A percentile compares a stretch with the other conserved stretches of the same genome.
phyloP scores from a whole-genome alignment of 2,329 filamentous ascomycete genomes.

The Cladosporium halotolerans region DNA sequence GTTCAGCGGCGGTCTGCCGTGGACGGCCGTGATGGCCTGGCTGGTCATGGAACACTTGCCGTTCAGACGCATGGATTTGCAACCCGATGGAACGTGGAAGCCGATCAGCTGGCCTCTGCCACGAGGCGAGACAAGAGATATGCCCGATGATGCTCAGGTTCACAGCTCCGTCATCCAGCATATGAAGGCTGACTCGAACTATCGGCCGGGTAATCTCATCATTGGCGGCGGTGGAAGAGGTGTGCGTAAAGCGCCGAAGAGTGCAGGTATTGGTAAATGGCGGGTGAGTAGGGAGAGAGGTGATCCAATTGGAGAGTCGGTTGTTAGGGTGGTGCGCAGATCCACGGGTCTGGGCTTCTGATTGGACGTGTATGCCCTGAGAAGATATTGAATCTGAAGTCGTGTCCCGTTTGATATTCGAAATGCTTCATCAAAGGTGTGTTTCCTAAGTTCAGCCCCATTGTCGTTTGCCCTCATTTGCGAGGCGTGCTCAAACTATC shows the following conservation, averaged over 20 bases:
- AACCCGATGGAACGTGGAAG: conserved; percentile 66
- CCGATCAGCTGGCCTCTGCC: conserved; percentile 76
- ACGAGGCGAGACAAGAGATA: conserved; percentile 69
- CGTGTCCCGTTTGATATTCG: too few relatives aligned
- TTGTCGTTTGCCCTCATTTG: too few relatives aligned
- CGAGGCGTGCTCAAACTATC: too few relatives aligned
- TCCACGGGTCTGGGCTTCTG: neutral
- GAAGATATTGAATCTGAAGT: too few relatives aligned
- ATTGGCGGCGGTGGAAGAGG: conserved; percentile 72
- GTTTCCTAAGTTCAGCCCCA: too few relatives aligned
- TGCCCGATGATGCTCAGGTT: conserved; percentile 62
- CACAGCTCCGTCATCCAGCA: conserved; percentile 65
- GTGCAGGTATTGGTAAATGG: conserved; percentile 68
- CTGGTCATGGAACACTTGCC: conserved; percentile 69
- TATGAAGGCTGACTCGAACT: conserved; percentile 3
- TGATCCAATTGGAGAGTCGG: conserved; percentile 63
- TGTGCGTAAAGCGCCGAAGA: conserved; percentile 52
- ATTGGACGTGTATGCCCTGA: neutral
- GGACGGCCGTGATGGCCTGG: conserved; percentile 28
- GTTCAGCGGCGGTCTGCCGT: conserved; percentile 27
- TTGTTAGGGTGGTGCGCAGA: conserved; percentile 36
- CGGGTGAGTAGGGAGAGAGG: conserved; percentile 57
- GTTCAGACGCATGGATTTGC: conserved; percentile 73
- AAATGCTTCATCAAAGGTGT: too few relatives aligned
- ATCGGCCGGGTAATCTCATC: conserved; percentile 57